Conservation (phyloP, 306 rosid species). For the Acacia crassicarpa region DNA sequence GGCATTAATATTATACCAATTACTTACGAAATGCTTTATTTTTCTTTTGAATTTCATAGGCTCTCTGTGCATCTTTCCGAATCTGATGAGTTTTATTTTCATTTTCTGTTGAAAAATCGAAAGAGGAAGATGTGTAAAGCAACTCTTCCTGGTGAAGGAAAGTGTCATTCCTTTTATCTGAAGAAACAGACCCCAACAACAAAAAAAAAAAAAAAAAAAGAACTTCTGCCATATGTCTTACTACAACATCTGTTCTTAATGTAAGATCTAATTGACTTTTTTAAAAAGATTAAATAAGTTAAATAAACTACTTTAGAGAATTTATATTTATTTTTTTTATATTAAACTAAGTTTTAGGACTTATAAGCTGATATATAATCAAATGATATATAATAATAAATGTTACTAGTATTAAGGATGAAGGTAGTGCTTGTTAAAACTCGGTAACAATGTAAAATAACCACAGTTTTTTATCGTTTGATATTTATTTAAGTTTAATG, state of each 20-base stretch:
- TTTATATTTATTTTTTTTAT: too few relatives aligned
- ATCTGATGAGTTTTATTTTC: neutral
- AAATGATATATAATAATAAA: too few relatives aligned
- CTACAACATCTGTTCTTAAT: too few relatives aligned
- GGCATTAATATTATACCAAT: neutral
- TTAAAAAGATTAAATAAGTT: too few relatives aligned
- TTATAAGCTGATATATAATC: too few relatives aligned
- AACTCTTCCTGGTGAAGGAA: slow-evolving; percentile 68
- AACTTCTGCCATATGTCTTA: too few relatives aligned
- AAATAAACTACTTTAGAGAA: too few relatives aligned
- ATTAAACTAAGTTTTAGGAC: too few relatives aligned
- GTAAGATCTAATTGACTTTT: too few relatives aligned
- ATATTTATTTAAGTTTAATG: neutral
- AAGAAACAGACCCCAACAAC: neutral
- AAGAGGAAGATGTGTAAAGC: slow-evolving; percentile 27
- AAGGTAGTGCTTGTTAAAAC: neutral
- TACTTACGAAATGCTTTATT: neutral
- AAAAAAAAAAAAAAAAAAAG: neutral
- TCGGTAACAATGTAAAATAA: neutral
- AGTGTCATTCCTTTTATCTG: slow-evolving; percentile 38
- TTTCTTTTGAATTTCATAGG: slow-evolving; percentile 30
- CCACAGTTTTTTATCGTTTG: neutral
- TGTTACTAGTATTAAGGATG: too few relatives aligned
- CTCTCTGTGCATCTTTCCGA: slow-evolving; percentile 16
- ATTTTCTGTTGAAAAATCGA: too few relatives aligned